Conservation (phyloP, 2,329 filamentous ascomycete species). For the Coleophoma crateriformis region DNA sequence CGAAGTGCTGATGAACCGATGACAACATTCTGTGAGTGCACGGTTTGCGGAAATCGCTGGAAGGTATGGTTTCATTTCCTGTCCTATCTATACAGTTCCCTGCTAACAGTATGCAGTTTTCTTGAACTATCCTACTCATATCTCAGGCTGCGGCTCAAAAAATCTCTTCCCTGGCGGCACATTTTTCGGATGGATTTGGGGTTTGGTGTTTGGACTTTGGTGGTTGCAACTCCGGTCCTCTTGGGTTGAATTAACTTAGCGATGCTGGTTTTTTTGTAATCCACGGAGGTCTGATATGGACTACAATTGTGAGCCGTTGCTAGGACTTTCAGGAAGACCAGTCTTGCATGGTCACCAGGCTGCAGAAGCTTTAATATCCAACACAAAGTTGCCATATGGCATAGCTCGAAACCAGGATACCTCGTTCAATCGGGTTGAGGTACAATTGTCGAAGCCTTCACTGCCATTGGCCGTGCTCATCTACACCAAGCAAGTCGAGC, state of each 20-base stretch:
- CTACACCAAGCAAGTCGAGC: conserved; percentile 43
- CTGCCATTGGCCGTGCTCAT: conserved; percentile 8
- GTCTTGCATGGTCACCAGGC: too few relatives aligned
- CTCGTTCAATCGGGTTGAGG: too few relatives aligned
- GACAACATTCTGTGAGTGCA: conserved; percentile 71
- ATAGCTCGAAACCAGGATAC: too few relatives aligned
- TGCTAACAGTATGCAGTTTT: conserved; percentile 23
- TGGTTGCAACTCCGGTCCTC: background rate
- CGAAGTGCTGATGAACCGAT: conserved; percentile 91
- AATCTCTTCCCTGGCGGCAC: conserved; percentile 14
- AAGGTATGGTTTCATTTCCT: conserved; percentile 46
- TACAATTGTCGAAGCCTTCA: background rate
- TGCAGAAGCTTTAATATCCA: too few relatives aligned
- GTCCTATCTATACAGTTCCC: background rate
- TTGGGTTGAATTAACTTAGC: background rate
- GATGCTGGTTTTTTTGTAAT: background rate
- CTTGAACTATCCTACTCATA: conserved; percentile 12
- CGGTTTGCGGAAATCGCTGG: conserved; percentile 65
- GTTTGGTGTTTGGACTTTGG: conserved; percentile 10
- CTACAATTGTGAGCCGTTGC: too few relatives aligned
- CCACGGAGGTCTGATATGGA: too few relatives aligned
- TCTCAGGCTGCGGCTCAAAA: background rate
- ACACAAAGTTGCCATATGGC: too few relatives aligned
- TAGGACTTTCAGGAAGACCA: too few relatives aligned
- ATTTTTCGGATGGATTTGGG: conserved; percentile 24